These are phyloP conservation scores for Nothomitra cinnamomea DNA, from an alignment of 2,329 filamentous ascomycete genomes.

Conservation along the genomic window DNA sequence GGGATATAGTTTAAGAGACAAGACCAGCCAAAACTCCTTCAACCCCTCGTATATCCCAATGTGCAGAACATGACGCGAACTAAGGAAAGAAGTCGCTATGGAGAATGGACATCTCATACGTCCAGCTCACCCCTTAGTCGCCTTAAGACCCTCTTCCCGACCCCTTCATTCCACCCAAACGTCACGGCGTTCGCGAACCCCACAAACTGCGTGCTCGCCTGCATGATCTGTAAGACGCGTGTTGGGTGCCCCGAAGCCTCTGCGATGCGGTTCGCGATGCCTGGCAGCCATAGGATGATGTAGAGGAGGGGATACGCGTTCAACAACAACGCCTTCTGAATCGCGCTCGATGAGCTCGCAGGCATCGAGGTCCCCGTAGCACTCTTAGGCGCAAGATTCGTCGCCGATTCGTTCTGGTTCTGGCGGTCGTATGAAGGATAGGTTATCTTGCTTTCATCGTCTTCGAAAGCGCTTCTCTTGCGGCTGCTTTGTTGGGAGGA, in stretches of 20 bases:
- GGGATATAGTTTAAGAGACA: too few species aligned
- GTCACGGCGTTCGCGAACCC: slow-evolving; percentile 24
- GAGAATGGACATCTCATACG: too few species aligned
- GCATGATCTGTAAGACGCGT: slow-evolving; percentile 15
- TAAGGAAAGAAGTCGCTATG: too few species aligned
- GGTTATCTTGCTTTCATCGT: slow-evolving; percentile 6
- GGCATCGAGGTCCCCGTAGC: neutral
- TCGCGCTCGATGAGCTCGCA: neutral
- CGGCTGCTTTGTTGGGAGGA: neutral
- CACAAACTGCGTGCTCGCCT: slow-evolving; percentile 23
- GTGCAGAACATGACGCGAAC: too few species aligned
- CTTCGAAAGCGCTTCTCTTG: slow-evolving; percentile 11
- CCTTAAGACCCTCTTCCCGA: slow-evolving; percentile 10
- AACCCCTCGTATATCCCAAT: too few species aligned
- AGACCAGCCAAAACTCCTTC: too few species aligned
- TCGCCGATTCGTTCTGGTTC: too few species aligned
- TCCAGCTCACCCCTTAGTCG: too few species aligned
- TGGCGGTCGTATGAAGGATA: too few species aligned
- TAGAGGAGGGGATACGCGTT: slow-evolving; percentile 21
- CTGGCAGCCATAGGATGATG: slow-evolving; percentile 21
- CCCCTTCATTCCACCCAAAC: slow-evolving; percentile 23
- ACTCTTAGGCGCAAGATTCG: neutral
- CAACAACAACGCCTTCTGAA: slow-evolving; percentile 17
- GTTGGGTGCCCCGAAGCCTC: slow-evolving; percentile 15
- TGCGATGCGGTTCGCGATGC: slow-evolving; percentile 20